A percentile compares a stretch with the other conserved stretches of the same genome.
phyloP scores from a whole-genome alignment of 176 grass and related monocot species.

The Carex kokanica region DNA sequence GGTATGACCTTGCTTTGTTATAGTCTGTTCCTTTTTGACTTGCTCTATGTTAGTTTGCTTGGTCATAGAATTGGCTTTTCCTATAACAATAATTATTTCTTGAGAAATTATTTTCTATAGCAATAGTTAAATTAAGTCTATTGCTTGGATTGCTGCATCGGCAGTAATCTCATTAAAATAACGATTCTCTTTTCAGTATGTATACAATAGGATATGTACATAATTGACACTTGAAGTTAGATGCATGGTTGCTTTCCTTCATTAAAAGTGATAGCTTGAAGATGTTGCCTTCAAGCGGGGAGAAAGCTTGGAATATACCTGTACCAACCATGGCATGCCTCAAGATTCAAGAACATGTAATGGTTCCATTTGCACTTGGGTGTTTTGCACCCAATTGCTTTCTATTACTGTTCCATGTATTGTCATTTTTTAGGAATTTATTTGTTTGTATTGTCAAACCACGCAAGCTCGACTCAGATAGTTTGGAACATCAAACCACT shows the following conservation, averaged over 20 bases:
- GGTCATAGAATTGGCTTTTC: not conserved
- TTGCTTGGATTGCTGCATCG: not conserved
- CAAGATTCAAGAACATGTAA: not conserved
- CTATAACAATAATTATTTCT: not conserved
- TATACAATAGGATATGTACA: not conserved
- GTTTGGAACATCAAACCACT: not conserved
- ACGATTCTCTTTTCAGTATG: too few species aligned
- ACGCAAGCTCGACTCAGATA: not conserved
- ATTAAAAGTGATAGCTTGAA: constrained; percentile 25
- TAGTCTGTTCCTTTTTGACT: not conserved
- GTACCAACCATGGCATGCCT: constrained; percentile 7
- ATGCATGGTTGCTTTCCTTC: constrained; percentile 23
- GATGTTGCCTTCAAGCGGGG: constrained; percentile 24
- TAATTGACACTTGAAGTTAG: constrained; percentile 14
- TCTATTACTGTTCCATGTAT: not conserved
- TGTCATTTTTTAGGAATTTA: not conserved
- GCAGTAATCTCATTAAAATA: not conserved
- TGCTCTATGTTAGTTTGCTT: not conserved
- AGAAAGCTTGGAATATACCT: constrained; percentile 26
- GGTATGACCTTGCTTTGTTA: too few species aligned
- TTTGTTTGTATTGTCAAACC: not conserved
- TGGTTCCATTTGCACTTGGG: not conserved
- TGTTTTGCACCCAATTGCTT: not conserved
- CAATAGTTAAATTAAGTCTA: not conserved
- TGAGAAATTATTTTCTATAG: not conserved